These are phyloP conservation scores for Crithidia fasciculata DNA, from an alignment of 208 protist genomes.

Conservation along the genomic window DNA sequence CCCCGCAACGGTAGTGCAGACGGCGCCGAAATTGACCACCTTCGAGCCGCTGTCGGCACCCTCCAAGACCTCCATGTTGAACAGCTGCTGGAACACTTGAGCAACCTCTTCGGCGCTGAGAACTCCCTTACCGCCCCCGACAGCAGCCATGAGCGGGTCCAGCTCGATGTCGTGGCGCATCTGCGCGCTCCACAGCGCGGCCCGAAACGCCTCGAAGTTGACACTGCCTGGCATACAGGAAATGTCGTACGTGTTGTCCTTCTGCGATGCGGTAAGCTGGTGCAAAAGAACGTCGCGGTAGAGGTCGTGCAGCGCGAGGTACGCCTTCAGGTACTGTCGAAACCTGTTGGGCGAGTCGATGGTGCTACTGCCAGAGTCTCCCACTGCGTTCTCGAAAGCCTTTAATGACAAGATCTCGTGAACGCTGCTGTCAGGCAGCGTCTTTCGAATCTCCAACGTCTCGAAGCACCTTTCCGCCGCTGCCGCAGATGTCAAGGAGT, in stretches of 20 bases:
- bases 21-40: slow-evolving; percentile 20
- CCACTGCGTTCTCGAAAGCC: slow-evolving; percentile 32
- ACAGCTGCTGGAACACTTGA: slow-evolving; percentile 7
- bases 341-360: slow-evolving; percentile 22
- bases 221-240: slow-evolving; percentile 15
- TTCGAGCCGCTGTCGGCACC: slow-evolving; percentile 1
- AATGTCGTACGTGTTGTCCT: slow-evolving; percentile 4
- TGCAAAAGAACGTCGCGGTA: slow-evolving; percentile 39
- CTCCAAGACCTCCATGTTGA: slow-evolving; percentile 5
- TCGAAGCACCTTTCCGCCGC: slow-evolving; percentile 32
- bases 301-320: slow-evolving; percentile 38
- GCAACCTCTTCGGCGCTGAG: slow-evolving; percentile 17
- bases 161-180: slow-evolving; percentile 24
- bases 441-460: slow-evolving; percentile 26
- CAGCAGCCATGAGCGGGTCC: slow-evolving; percentile 17
- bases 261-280: slow-evolving; percentile 6
- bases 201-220: slow-evolving; percentile 17
- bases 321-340: slow-evolving; percentile 36
- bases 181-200: slow-evolving; percentile 15
- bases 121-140: slow-evolving; percentile 9
- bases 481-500: slow-evolving; percentile 24
- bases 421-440: slow-evolving; percentile 39
- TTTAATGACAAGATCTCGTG: slow-evolving; percentile 40
- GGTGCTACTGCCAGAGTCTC: slow-evolving; percentile 6
- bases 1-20: slow-evolving; percentile 18